A percentile compares a stretch with the other conserved stretches of the same genome.
phyloP scores from a whole-genome alignment of 306 rosid species.

The Albizia julibrissin region DNA sequence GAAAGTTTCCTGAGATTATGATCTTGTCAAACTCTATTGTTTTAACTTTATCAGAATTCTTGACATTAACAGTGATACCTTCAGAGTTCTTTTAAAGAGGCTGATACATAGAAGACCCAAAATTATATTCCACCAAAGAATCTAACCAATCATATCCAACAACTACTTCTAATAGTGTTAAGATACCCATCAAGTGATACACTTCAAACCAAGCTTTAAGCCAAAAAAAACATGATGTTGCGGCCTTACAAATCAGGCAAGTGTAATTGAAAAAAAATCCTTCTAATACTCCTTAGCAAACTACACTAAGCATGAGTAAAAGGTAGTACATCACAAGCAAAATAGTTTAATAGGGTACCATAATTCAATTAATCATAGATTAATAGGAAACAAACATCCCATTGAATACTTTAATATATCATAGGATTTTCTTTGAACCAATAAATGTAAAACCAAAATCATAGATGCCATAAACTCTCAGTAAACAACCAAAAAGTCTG shows the following conservation, averaged over 20 bases:
- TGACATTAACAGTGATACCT: too few relatives aligned
- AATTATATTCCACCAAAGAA: neutral
- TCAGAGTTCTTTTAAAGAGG: too few relatives aligned
- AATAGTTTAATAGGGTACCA: neutral
- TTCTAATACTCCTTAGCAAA: neutral
- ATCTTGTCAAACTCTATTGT: too few relatives aligned
- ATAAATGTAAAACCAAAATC: neutral
- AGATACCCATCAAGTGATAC: too few relatives aligned
- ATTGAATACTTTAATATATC: neutral
- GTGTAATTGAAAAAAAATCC: neutral
- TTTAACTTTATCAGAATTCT: too few relatives aligned
- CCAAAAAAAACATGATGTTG: neutral
- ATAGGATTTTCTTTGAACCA: neutral
- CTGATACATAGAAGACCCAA: too few relatives aligned
- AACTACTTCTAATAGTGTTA: neutral
- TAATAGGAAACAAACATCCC: neutral
- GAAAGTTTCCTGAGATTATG: too few relatives aligned
- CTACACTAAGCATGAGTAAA: neutral
- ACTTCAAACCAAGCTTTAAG: neutral
- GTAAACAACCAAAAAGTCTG: too few relatives aligned
- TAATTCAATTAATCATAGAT: neutral
- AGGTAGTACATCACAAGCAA: neutral
- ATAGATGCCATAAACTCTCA: constrained; percentile 23
- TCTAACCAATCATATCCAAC: too few relatives aligned
- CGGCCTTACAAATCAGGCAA: neutral